Conservation (phyloP, 495 filamentous ascomycete genomes). For the Neurospora sp. region DNA sequence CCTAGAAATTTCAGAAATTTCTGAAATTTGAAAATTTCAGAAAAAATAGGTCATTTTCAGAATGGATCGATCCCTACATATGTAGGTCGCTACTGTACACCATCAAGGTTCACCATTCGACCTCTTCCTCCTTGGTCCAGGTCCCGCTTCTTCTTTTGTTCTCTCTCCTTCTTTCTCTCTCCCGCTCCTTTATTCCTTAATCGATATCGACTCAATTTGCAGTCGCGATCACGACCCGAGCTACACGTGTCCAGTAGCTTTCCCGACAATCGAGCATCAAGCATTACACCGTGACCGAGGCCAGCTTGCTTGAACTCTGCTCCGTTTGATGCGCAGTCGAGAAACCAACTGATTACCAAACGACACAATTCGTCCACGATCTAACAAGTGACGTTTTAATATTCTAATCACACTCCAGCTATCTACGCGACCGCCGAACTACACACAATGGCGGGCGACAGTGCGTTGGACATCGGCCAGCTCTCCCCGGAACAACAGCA, state of each 20-base stretch:
- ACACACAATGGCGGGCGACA: slow-evolving; percentile 23
- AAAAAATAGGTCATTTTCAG: no score
- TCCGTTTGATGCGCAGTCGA: not conserved
- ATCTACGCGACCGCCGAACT: not conserved
- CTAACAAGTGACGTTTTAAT: not conserved
- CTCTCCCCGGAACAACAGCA: slow-evolving; percentile 69
- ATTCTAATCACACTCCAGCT: not conserved
- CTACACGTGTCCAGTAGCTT: not conserved
- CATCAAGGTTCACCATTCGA: not conserved
- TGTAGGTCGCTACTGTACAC: not conserved
- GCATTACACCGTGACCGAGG: not conserved
- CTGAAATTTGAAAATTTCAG: no score
- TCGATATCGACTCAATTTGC: not conserved
- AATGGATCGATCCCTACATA: no score
- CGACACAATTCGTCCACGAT: not conserved
- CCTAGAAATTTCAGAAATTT: no score
- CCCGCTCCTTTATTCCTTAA: not conserved
- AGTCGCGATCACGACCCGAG: not conserved
- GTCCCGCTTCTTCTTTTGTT: not conserved
- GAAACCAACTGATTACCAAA: not conserved
- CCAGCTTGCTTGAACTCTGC: not conserved
- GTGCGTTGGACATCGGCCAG: slow-evolving; percentile 49
- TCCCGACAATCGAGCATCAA: not conserved
- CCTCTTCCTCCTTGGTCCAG: not conserved
- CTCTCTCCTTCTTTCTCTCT: not conserved